phyloP scores from a whole-genome alignment of 768 basidiomycete species.

The Leccinum ochraceum region DNA sequence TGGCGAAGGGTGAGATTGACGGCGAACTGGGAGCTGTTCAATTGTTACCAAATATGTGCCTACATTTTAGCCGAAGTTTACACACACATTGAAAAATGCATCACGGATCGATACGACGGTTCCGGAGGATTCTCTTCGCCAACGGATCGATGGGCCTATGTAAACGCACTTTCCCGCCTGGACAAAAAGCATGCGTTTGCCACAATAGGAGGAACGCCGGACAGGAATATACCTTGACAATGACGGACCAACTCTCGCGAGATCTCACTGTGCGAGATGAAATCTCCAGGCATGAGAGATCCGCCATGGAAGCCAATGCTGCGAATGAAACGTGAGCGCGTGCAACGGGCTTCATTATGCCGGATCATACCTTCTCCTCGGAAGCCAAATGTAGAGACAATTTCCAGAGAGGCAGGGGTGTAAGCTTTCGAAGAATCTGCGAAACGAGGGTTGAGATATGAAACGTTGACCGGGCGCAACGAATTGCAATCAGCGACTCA shows the following conservation, averaged over 20 bases:
- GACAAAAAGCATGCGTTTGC: slow-evolving; percentile 1
- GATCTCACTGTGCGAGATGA: slow-evolving; percentile 69
- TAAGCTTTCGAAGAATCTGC: slow-evolving; percentile 77
- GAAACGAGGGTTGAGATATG: background rate
- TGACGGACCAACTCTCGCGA: slow-evolving; percentile 70
- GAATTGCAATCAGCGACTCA: slow-evolving; percentile 38
- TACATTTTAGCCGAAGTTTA: slow-evolving; percentile 1
- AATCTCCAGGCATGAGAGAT: slow-evolving; percentile 53
- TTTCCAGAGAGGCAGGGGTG: slow-evolving; percentile 47
- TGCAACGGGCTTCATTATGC: slow-evolving; percentile 5
- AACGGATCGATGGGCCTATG: slow-evolving; percentile 69
- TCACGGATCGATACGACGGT: slow-evolving; percentile 86
- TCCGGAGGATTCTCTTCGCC: slow-evolving; percentile 71
- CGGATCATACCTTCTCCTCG: slow-evolving; percentile 79
- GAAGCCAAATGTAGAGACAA: slow-evolving; percentile 78
- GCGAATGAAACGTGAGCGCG: slow-evolving; percentile 10
- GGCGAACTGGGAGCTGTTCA: slow-evolving; percentile 75
- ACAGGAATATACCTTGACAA: slow-evolving; percentile 61
- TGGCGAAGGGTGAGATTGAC: slow-evolving; percentile 64
- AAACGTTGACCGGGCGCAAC: background rate
- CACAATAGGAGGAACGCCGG: background rate
- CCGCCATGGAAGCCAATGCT: slow-evolving; percentile 44
- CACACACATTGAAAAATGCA: slow-evolving; percentile 82
- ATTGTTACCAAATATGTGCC: slow-evolving; percentile 5
- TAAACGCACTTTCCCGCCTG: slow-evolving; percentile 72